Evolutionary conservation across 371 early-diverging fungal species (phyloP).

Genomic region (Rhizomucor pusillus): DNA sequence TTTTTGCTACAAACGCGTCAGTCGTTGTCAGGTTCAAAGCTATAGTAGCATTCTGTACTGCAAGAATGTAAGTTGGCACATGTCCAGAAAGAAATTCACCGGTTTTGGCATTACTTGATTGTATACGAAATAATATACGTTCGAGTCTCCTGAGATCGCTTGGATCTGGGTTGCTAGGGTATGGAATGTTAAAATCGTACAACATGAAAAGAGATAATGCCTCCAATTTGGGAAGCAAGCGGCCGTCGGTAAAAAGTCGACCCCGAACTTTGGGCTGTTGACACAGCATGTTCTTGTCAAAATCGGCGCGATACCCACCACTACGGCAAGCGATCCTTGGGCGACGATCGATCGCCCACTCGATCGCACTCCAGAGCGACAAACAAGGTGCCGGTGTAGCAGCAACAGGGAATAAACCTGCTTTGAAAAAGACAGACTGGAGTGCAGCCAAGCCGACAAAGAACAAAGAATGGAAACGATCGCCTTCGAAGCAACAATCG

Average conservation of each 20-base stretch:
- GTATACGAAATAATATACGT: constrained; percentile 39
- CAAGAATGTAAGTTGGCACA: neutral
- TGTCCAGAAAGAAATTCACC: neutral
- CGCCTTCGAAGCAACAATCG: constrained; percentile 17
- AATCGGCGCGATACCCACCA: no score
- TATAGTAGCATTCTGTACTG: constrained; percentile 70
- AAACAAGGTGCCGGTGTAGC: no score
- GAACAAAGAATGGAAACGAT: no score
- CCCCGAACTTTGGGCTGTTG: neutral
- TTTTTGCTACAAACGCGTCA: constrained; percentile 37
- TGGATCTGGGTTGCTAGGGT: constrained; percentile 26
- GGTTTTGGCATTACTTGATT: constrained; percentile 24
- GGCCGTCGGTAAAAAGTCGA: neutral
- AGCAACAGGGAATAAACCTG: no score
- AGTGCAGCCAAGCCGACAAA: no score
- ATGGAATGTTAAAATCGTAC: constrained; percentile 64
- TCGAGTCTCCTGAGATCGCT: constrained; percentile 34
- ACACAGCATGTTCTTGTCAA: no score
- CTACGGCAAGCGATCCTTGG: no score
- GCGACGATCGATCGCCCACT: no score
- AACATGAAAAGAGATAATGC: no score
- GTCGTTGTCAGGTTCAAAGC: constrained; percentile 68
- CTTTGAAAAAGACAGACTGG: no score
- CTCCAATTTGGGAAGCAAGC: neutral
- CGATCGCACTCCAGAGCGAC: no score